Conservation (phyloP, 352 stramenopile species). For the Globisporangium barbulae region DNA sequence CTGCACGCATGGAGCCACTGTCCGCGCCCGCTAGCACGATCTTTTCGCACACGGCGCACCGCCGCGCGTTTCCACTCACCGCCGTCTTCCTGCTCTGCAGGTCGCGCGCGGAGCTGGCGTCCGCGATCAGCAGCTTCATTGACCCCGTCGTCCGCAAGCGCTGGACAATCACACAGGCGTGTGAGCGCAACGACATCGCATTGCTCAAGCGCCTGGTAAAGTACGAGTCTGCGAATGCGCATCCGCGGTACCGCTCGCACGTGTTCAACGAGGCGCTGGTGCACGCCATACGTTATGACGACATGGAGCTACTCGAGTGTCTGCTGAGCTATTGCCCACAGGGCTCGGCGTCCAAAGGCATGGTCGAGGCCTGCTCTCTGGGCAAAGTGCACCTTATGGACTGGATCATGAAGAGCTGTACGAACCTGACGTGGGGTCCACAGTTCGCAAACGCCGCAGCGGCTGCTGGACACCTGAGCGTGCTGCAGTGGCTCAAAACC, state of each 20-base stretch:
- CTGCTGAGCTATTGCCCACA: background rate
- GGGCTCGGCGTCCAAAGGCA: background rate
- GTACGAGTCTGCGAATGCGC: background rate
- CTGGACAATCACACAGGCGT: slow-evolving; percentile 4
- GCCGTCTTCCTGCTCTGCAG: background rate
- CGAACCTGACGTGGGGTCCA: background rate
- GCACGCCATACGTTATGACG: background rate
- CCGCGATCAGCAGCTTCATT: slow-evolving; percentile 6
- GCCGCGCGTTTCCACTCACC: background rate
- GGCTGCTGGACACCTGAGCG: background rate
- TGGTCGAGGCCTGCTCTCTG: background rate
- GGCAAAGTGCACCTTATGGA: slow-evolving; percentile 7
- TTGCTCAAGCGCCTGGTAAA: background rate
- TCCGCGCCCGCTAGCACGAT: background rate
- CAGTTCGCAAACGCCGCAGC: background rate
- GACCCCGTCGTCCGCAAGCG: background rate
- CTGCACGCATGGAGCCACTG: background rate
- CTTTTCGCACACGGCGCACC: background rate
- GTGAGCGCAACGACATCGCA: background rate
- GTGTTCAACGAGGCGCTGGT: slow-evolving; percentile 5
- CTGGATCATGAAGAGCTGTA: background rate
- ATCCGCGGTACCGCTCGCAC: background rate
- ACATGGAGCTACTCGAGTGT: slow-evolving; percentile 4
- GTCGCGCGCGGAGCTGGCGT: background rate
- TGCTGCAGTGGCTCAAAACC: slow-evolving; percentile 5